Evolutionary conservation across 2,329 filamentous ascomycete species (phyloP).

Genomic region (Penicillium hesseltinei): DNA sequence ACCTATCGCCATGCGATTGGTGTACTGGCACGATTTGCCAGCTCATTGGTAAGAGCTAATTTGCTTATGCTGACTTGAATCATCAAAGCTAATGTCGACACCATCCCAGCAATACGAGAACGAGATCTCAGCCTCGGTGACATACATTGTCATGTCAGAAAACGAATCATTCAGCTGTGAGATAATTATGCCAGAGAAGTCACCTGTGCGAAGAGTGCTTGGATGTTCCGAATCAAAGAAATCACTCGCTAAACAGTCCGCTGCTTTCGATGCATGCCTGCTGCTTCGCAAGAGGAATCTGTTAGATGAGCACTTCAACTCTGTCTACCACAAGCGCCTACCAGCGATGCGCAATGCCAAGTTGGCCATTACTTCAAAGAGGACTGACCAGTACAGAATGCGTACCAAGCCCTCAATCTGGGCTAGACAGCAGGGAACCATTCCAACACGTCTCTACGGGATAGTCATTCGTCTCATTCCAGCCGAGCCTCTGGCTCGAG

Average conservation of each 20-base stretch:
- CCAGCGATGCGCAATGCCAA: slow-evolving; percentile 84
- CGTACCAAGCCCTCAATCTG: slow-evolving; percentile 75
- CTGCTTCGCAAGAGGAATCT: slow-evolving; percentile 64
- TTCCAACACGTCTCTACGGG: slow-evolving; percentile 58
- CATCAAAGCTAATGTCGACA: not conserved
- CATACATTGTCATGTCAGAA: slow-evolving; percentile 60
- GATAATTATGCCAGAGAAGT: slow-evolving; percentile 71
- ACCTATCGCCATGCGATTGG: slow-evolving; percentile 72
- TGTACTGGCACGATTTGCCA: slow-evolving; percentile 70
- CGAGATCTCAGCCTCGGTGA: slow-evolving; percentile 49
- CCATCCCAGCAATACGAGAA: slow-evolving; percentile 45
- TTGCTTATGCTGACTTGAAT: not conserved
- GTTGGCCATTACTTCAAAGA: slow-evolving; percentile 77
- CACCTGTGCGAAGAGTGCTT: slow-evolving; percentile 65
- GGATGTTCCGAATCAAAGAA: slow-evolving; percentile 69
- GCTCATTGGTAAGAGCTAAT: slow-evolving; percentile 54
- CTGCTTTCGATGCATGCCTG: slow-evolving; percentile 80
- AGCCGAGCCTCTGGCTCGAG: slow-evolving; percentile 56
- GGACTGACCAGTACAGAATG: slow-evolving; percentile 72
- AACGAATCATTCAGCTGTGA: slow-evolving; percentile 70
- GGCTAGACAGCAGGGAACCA: slow-evolving; percentile 47
- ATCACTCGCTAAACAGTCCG: slow-evolving; percentile 77
- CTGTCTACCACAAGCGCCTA: slow-evolving; percentile 67
- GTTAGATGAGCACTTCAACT: slow-evolving; percentile 72
- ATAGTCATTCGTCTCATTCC: slow-evolving; percentile 60